These are phyloP conservation scores for Tirmania nivea DNA, from an alignment of 495 filamentous ascomycete genomes.

Conservation along the genomic window DNA sequence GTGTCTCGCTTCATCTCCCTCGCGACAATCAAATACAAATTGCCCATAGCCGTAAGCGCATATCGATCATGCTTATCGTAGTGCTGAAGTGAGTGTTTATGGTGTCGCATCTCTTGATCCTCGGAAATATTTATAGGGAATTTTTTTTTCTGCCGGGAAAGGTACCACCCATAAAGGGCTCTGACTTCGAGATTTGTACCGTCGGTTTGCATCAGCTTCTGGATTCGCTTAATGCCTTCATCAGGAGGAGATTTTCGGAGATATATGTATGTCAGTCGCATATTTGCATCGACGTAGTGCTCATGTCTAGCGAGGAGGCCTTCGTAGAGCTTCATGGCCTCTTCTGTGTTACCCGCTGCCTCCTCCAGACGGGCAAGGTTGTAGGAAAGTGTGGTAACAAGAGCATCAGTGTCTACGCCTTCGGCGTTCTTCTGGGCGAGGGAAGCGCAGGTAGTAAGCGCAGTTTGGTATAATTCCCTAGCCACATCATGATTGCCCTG, in stretches of 20 bases:
- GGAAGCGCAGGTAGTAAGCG: conserved; percentile 37
- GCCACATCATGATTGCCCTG: conserved; percentile 59
- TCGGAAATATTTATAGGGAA: conserved; percentile 58
- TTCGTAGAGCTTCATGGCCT: conserved; percentile 73
- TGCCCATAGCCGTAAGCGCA: conserved; percentile 87
- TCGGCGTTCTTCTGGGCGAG: conserved; percentile 51
- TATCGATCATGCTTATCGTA: conserved; percentile 95
- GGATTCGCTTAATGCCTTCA: conserved; percentile 65
- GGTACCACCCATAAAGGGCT: conserved; percentile 82
- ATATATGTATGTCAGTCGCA: conserved; percentile 70
- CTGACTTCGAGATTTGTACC: conserved; percentile 73
- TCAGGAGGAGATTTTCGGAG: conserved; percentile 56
- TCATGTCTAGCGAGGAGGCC: conserved; percentile 57
- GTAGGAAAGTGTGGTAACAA: conserved; percentile 84
- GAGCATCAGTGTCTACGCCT: conserved; percentile 59
- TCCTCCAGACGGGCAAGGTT: conserved; percentile 96
- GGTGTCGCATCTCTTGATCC: conserved; percentile 75
- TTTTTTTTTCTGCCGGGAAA: conserved; percentile 59
- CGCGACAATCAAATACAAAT: conserved; percentile 63
- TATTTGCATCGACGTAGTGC: conserved; percentile 79
- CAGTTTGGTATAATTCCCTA: conserved; percentile 70
- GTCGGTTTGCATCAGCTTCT: conserved; percentile 58
- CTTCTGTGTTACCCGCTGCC: conserved; percentile 52
- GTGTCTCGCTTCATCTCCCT: conserved; percentile 84
- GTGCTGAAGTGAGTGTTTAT: conserved; percentile 84